These are phyloP conservation scores for Sphagnum tenellum DNA, from an alignment of 225 moss, liverwort and hornwort species.

Conservation along the genomic window DNA sequence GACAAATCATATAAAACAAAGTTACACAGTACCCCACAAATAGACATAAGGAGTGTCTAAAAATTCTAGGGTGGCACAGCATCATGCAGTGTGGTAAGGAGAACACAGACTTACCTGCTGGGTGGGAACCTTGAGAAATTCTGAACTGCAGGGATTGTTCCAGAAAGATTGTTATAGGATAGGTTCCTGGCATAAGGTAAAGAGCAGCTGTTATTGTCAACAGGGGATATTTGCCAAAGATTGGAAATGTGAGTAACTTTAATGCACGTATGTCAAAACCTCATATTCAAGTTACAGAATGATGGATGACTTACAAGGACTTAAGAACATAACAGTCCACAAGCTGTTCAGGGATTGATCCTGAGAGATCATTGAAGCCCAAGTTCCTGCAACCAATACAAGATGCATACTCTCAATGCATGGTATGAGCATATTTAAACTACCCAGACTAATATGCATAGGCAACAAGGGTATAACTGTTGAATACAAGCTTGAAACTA, in stretches of 20 bases:
- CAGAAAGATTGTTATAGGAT: constrained; percentile 74
- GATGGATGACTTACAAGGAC: constrained; percentile 22
- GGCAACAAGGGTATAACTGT: not conserved
- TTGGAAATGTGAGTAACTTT: too few relatives aligned
- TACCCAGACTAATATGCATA: too few relatives aligned
- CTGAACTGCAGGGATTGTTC: constrained; percentile 46
- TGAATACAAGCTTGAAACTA: not conserved
- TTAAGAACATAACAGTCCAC: constrained; percentile 61
- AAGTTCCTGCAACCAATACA: constrained; percentile 32
- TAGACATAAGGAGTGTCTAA: too few relatives aligned
- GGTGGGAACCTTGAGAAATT: constrained; percentile 62
- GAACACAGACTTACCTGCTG: constrained; percentile 25
- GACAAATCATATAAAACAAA: too few relatives aligned
- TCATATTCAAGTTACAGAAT: too few relatives aligned
- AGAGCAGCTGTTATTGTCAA: too few relatives aligned
- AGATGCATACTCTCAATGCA: not conserved
- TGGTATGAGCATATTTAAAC: too few relatives aligned
- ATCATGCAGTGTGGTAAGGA: too few relatives aligned
- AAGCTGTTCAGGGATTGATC: constrained; percentile 58
- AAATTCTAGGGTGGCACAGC: too few relatives aligned
- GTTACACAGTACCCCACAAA: too few relatives aligned
- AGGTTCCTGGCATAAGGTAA: constrained; percentile 34
- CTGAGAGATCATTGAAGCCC: constrained; percentile 63
- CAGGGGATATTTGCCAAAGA: too few relatives aligned
- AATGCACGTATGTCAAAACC: too few relatives aligned